These are phyloP conservation scores for Vicia villosa DNA, from an alignment of 306 rosid species.

Conservation along the genomic window DNA sequence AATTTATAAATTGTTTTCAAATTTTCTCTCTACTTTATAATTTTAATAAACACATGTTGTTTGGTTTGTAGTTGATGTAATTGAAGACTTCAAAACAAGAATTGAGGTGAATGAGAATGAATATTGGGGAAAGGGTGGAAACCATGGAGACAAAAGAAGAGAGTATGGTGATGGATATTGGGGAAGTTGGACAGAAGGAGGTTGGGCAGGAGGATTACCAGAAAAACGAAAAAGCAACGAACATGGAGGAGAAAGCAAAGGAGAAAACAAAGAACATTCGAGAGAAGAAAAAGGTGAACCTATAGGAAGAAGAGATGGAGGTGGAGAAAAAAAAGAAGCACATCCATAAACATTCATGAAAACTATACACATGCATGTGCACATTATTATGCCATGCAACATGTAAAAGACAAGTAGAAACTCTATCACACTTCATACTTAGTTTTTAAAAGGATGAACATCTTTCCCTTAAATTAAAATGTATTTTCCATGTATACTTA, in stretches of 20 bases:
- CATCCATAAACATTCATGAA: background rate
- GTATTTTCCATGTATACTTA: background rate
- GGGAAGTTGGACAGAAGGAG: background rate
- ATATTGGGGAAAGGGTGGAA: background rate
- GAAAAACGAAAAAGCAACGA: background rate
- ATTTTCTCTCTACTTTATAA: background rate
- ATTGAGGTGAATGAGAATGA: background rate
- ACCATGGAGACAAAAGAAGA: background rate
- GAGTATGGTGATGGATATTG: background rate
- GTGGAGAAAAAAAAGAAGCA: background rate
- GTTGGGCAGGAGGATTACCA: background rate
- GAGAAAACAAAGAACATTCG: background rate
- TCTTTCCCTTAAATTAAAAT: background rate
- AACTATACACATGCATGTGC: background rate
- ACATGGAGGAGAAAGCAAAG: background rate
- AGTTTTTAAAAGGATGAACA: background rate
- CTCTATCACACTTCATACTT: background rate
- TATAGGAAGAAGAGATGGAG: background rate
- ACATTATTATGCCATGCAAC: background rate
- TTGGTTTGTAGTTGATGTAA: background rate
- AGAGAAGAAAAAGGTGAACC: background rate
- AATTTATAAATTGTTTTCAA: no score
- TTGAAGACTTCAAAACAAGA: background rate
- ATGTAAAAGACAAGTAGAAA: background rate
- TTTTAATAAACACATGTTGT: background rate